These are phyloP conservation scores for Phytophthora colocasiae DNA, from an alignment of 352 stramenopile genomes.

Conservation along the genomic window DNA sequence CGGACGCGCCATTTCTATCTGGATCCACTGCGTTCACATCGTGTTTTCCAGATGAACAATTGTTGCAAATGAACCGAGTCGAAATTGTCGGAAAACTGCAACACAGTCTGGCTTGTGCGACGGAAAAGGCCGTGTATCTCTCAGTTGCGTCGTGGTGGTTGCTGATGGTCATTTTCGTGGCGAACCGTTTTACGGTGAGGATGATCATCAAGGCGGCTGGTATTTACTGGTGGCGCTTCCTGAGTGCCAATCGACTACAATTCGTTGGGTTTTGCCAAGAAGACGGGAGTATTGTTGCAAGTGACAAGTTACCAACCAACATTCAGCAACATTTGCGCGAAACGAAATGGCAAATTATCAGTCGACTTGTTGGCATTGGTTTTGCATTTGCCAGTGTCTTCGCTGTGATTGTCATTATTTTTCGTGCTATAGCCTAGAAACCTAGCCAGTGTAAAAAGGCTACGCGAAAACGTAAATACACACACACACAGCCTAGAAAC, in stretches of 20 bases:
- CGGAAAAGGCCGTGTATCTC: slow-evolving; percentile 72
- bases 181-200: slow-evolving; percentile 50
- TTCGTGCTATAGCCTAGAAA: slow-evolving; percentile 26
- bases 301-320: slow-evolving; percentile 40
- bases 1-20: slow-evolving; percentile 26
- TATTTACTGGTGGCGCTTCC: slow-evolving; percentile 62
- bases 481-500: too few species aligned
- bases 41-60: slow-evolving; percentile 30
- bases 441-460: too few species aligned
- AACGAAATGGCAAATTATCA: slow-evolving; percentile 49
- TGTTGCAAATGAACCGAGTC: slow-evolving; percentile 12
- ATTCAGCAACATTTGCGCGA: slow-evolving; percentile 50
- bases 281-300: slow-evolving; percentile 47
- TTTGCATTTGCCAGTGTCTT: slow-evolving; percentile 24
- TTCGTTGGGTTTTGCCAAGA: slow-evolving; percentile 66
- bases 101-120: slow-evolving; percentile 49
- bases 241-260: slow-evolving; percentile 61
- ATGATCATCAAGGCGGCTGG: slow-evolving; percentile 57
- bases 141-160: slow-evolving; percentile 70
- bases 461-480: too few species aligned
- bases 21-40: slow-evolving; percentile 24
- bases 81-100: slow-evolving; percentile 41
- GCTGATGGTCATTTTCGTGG: slow-evolving; percentile 49
- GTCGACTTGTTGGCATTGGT: slow-evolving; percentile 42
- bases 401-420: slow-evolving; percentile 19